Evolutionary conservation across 2,329 filamentous ascomycete species (phyloP), one percentile per base, ranked within the genome.

Genomic region (Fusarium sp.): DNA sequence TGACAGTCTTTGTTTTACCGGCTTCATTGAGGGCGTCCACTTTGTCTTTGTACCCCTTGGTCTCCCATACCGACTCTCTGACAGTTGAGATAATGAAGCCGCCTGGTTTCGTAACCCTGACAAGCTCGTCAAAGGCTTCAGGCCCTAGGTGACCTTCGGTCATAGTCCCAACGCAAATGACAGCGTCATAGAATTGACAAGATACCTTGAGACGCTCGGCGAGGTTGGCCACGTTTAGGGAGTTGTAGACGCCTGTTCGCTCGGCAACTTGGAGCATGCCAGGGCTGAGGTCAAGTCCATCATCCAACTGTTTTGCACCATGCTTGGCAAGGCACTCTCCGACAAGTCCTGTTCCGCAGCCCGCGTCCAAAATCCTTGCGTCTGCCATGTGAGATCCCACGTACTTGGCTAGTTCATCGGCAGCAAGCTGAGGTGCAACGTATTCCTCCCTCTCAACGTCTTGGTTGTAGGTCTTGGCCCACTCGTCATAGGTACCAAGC

Each of bases 61-160:
- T 65, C 15, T 73, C 62, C 80, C 80, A 84, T 21, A 82, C 77
- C 4, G 75, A 76, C 6, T 80, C 75, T 3, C 82, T 67, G 1
- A 84, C 72, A 0, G 81, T 84, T 0, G 78, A 77, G 9, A 81
- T 76, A 7, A 84, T 65, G 10, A 81, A 51, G 0, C 81, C 81
- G 1, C 72, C 73, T 5, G 60, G 67, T 61, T 78, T 81, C 3
- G 76, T 71, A 1, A 84, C 65, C 3, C 81, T 72, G 2, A 80
- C 69, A 29, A 84, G 76, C 56, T 84, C 81, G 5, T 72, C 65
- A 29, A 84, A 61, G 0, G 78, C 79, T 36, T 54, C 63, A 0
- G 81, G 80, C 0, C 80, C 82, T 9, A 84, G 77, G 56, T 84
- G 81, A 0, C 80, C 82, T 36, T 78, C 74, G 0, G 82, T 84